Evolutionary conservation across 2,329 filamentous ascomycete genomes (phyloP).

Genomic region (Ascomycota sp.): DNA sequence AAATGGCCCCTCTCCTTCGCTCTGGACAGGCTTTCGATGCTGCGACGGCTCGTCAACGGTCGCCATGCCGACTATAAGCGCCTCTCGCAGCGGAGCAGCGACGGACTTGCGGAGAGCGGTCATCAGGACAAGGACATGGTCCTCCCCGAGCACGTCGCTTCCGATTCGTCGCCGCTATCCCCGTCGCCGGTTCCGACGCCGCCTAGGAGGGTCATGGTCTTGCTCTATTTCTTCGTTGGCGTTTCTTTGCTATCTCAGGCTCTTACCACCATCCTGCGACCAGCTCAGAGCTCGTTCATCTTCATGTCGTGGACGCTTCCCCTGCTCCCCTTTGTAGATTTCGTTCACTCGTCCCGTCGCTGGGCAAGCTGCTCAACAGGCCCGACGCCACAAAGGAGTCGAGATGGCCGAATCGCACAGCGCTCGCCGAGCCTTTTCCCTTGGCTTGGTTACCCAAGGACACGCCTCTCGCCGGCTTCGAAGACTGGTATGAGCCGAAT

Average conservation of each 20-base stretch:
- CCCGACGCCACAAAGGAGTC: constrained; percentile 4
- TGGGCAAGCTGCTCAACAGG: constrained; percentile 7
- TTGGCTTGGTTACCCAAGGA: constrained; percentile 10
- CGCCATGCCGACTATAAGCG: constrained; percentile 4
- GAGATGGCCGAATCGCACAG: constrained; percentile 10
- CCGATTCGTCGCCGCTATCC: background rate
- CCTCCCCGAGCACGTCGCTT: constrained; percentile 1
- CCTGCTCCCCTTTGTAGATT: constrained; percentile 13
- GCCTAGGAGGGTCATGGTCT: constrained; percentile 1
- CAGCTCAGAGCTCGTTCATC: constrained; percentile 9
- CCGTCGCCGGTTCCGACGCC: background rate
- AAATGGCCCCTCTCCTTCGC: constrained; percentile 5
- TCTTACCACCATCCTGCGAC: constrained; percentile 7
- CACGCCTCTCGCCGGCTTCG: constrained; percentile 5
- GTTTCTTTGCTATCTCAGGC: constrained; percentile 5
- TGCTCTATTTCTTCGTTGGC: constrained; percentile 3
- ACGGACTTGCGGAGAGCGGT: constrained; percentile 1
- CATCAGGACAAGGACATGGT: constrained; percentile 1
- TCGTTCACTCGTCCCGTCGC: constrained; percentile 8
- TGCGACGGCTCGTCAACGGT: background rate
- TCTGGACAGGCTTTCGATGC: background rate
- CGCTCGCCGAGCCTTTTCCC: constrained; percentile 6
- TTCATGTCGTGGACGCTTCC: constrained; percentile 15
- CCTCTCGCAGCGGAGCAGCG: constrained; percentile 8
- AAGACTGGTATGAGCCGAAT: constrained; percentile 9